A percentile compares a stretch with the other conserved stretches of the same genome.
These are phyloP conservation scores for Halteria grandinella DNA, from an alignment of 73 alveolate genomes.

Conservation along the genomic window DNA sequence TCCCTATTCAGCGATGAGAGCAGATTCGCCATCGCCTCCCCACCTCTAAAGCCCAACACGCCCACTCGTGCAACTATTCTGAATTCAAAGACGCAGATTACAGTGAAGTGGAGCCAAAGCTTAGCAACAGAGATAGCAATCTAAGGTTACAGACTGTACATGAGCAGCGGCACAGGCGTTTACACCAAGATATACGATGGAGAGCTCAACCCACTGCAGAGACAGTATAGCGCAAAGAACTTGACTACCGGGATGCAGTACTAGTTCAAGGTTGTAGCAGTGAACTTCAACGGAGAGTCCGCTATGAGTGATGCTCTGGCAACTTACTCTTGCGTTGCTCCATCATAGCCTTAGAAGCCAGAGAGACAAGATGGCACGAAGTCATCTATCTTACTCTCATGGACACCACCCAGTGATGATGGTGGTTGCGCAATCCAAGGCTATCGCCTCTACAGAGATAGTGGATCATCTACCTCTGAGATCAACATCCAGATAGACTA, in stretches of 20 bases:
- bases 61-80: constrained; percentile 16
- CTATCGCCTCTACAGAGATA: constrained; percentile 45
- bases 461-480: constrained; percentile 38
- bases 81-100: constrained; percentile 11
- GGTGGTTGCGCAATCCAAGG: constrained; percentile 69
- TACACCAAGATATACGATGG: constrained; percentile 54
- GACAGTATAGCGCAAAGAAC: constrained; percentile 34
- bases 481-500: constrained; percentile 34
- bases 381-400: constrained; percentile 23
- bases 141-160: constrained; percentile 56
- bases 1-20: constrained; percentile 39
- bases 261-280: constrained; percentile 62
- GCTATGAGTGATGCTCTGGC: constrained; percentile 11
- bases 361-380: constrained; percentile 25
- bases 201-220: constrained; percentile 50
- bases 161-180: constrained; percentile 68
- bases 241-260: constrained; percentile 54
- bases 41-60: constrained; percentile 58
- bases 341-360: constrained; percentile 50
- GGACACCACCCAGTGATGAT: constrained; percentile 58
- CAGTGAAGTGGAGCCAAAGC: constrained; percentile 48
- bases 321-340: constrained; percentile 64
- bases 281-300: constrained; percentile 71
- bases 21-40: constrained; percentile 61
- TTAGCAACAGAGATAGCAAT: constrained; percentile 55